These are phyloP conservation scores for Diaporthe citri DNA, from an alignment of 2,329 filamentous ascomycete genomes.

Conservation along the genomic window DNA sequence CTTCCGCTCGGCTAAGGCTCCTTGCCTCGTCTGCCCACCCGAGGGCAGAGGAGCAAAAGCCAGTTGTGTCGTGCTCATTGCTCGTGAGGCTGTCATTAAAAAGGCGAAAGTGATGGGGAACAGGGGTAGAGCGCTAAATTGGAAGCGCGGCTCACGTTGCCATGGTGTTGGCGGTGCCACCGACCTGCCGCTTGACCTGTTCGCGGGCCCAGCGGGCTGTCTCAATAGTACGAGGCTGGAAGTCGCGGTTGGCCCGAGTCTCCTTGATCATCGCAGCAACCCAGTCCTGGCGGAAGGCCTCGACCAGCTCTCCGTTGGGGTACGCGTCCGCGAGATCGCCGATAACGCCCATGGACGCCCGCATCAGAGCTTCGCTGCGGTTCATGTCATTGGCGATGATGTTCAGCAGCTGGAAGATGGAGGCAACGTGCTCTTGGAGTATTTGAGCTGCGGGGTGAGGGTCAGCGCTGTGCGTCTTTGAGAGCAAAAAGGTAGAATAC, in stretches of 20 bases:
- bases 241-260: constrained; percentile 90
- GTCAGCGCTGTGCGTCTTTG: constrained; percentile 45
- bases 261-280: constrained; percentile 91
- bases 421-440: constrained; percentile 82
- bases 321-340: constrained; percentile 96
- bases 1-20: constrained; percentile 25
- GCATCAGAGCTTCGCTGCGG: constrained; percentile 90
- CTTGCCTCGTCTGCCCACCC: constrained; percentile 12
- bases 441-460: constrained; percentile 67
- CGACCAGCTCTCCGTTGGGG: constrained; percentile 86
- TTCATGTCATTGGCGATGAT: constrained; percentile 85
- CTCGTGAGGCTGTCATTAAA: constrained; percentile 34
- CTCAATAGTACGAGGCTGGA: constrained; percentile 85
- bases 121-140: constrained; percentile 22
- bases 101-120: constrained; percentile 40
- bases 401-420: constrained; percentile 89
- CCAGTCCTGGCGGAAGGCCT: constrained; percentile 92
- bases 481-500: constrained; percentile 47
- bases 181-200: constrained; percentile 92
- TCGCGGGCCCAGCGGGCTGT: constrained; percentile 98
- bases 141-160: constrained; percentile 54
- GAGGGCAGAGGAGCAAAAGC: constrained; percentile 20
- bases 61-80: constrained; percentile 34
- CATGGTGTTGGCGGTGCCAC: constrained; percentile 66
- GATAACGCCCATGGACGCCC: constrained; percentile 97